Percentiles rank a stretch among this genome's conserved stretches.
Conservation (phyloP, 441 rosid species). For the Sinapis alba region DNA sequence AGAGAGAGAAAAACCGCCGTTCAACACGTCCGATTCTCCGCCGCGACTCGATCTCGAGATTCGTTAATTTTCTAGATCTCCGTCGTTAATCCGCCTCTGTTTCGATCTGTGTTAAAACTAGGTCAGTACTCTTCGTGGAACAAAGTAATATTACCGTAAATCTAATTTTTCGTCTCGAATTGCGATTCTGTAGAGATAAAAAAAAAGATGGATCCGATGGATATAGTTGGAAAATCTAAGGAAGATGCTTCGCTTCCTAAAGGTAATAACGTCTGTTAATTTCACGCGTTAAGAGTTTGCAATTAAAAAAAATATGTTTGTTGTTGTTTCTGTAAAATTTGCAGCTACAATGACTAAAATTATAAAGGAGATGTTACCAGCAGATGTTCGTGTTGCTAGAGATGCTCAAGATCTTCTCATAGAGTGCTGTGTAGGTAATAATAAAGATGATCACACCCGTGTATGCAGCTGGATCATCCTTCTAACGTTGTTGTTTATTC, state of each 20-base stretch:
- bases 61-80: too few species aligned
- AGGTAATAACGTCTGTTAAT: conserved; percentile 44
- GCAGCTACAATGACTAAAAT: conserved; percentile 98
- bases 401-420: conserved; percentile 98
- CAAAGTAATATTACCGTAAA: too few species aligned
- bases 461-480: background rate
- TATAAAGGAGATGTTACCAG: conserved; percentile 97
- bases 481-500: background rate
- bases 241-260: conserved; percentile 99
- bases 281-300: background rate
- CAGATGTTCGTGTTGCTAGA: conserved; percentile 98
- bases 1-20: too few species aligned
- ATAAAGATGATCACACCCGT: too few species aligned
- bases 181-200: conserved; percentile 3
- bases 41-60: too few species aligned
- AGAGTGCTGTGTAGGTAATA: conserved; percentile 94
- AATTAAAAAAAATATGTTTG: background rate
- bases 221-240: conserved; percentile 92
- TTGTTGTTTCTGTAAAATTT: too few species aligned
- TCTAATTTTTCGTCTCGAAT: too few species aligned
- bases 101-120: too few species aligned
- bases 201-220: conserved; percentile 82
- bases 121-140: too few species aligned
- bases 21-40: too few species aligned
- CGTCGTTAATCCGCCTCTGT: too few species aligned